Evolutionary conservation across 352 stramenopile species (phyloP), one percentile per base, ranked within the genome.

Genomic region (Phytophthora pistaciae): DNA sequence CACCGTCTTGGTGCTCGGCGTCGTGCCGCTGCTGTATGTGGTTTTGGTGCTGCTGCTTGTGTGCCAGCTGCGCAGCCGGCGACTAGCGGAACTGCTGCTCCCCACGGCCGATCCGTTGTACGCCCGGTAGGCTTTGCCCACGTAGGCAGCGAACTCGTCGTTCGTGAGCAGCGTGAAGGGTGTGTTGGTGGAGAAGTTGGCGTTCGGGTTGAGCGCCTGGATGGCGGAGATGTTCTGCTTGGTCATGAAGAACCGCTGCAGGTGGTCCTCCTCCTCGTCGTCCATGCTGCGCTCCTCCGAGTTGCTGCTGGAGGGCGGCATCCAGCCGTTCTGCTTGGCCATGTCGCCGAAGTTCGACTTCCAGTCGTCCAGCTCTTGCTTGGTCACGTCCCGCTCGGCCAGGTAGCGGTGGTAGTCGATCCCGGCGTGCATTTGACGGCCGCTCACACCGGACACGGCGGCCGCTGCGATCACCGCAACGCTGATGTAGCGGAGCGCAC

Each of bases 131-230:
- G 70, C 54, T 6, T 76, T 74, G 14, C 57, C 56, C 56, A 85
- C 69, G 25, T 82, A 87, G 8, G 72, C 59, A 3, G 56, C 60
- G 55, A 91, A 90, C 63, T 91, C 82, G 6, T 87, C 75, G 29
- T 80, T 72, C 8, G 78, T 90, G 53, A 90, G 64, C 16, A 91
- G 61, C 10, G 80, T 80, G 75, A 91, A 91, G 29, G 79, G 79
- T 14, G 81, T 81, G 68, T 84, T 77, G 48, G 70, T 78, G 9
- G 76, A 85, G 65, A 90, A 90, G 27, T 75, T 72, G 27, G 79
- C 83, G 52, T 79, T 60, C 40, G 77, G 80, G 63, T 89, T 87
- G 25, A 74, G 44, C 31, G 69, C 38, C 46, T 83, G 61, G 18
- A 82, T 64, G 50, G 54, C 60, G 27, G 75, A 59, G 60, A 87